phyloP scores from a whole-genome alignment of 495 filamentous ascomycete species.

The Saxophila tyrrhenica region DNA sequence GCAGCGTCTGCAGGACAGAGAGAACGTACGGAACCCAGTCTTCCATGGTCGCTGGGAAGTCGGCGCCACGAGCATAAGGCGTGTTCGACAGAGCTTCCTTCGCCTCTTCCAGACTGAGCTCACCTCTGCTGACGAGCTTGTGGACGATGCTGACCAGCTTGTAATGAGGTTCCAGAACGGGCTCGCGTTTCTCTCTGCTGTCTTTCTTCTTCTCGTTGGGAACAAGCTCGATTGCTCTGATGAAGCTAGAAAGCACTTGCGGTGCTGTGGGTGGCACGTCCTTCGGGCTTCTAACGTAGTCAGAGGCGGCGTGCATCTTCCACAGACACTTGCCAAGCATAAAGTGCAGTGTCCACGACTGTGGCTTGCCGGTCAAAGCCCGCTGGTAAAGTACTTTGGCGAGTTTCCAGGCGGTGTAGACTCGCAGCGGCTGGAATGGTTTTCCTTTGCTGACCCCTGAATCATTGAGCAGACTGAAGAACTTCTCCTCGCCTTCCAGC shows the following conservation, averaged over 20 bases:
- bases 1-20: conserved; percentile 58
- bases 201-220: conserved; percentile 69
- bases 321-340: conserved; percentile 90
- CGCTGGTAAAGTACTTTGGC: conserved; percentile 67
- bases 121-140: conserved; percentile 52
- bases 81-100: conserved; percentile 44
- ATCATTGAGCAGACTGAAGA: conserved; percentile 42
- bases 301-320: conserved; percentile 70
- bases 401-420: conserved; percentile 77
- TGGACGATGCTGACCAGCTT: conserved; percentile 80
- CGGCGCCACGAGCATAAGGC: conserved; percentile 44
- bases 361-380: conserved; percentile 61
- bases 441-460: conserved; percentile 59
- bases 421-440: conserved; percentile 59
- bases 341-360: conserved; percentile 80
- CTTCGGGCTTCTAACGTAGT: conserved; percentile 22
- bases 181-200: conserved; percentile 52
- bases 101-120: conserved; percentile 38
- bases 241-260: conserved; percentile 55
- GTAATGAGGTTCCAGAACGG: conserved; percentile 90
- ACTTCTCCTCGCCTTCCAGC: conserved; percentile 52
- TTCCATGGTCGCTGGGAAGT: conserved; percentile 38
- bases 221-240: conserved; percentile 64
- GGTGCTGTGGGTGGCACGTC: conserved; percentile 33
- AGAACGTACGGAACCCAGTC: conserved; percentile 70